Evolutionary conservation across 495 filamentous ascomycete species (phyloP).

Genomic region (Tuber melanosporum): DNA sequence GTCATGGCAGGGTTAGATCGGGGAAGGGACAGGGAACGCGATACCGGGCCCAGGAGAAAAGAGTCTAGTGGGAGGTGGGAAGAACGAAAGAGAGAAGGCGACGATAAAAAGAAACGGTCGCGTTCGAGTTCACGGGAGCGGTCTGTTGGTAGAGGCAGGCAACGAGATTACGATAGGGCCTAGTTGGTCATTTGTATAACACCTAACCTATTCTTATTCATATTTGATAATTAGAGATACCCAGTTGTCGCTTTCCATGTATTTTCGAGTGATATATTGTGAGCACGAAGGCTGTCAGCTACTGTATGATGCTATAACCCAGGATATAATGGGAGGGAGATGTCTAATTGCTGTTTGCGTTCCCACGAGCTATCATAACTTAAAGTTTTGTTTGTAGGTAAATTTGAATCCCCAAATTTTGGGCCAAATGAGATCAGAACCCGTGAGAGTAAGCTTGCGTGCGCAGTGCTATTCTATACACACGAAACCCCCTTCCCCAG

Average conservation of each 20-base stretch:
- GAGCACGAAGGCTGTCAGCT: not conserved
- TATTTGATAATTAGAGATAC: slow-evolving; percentile 2
- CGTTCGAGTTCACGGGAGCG: slow-evolving; percentile 28
- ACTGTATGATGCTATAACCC: not conserved
- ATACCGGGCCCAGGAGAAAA: slow-evolving; percentile 28
- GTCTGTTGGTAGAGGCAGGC: slow-evolving; percentile 23
- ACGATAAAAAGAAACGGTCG: slow-evolving; percentile 30
- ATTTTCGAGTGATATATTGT: not conserved
- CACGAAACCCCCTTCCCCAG: not conserved
- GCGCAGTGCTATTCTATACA: not conserved
- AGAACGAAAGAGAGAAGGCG: slow-evolving; percentile 36
- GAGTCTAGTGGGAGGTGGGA: slow-evolving; percentile 15
- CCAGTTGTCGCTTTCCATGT: not conserved
- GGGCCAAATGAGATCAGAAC: not conserved
- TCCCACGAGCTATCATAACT: not conserved
- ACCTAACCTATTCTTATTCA: not conserved
- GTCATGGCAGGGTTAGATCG: slow-evolving; percentile 43
- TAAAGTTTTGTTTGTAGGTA: not conserved
- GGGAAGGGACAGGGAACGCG: slow-evolving; percentile 38
- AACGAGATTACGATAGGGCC: slow-evolving; percentile 14
- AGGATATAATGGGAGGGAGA: not conserved
- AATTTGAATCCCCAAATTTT: not conserved
- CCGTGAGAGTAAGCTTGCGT: not conserved
- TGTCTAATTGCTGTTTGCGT: not conserved
- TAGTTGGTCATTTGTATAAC: not conserved